Evolutionary conservation across 306 rosid genomes (phyloP), one percentile per base, ranked within the genome.

Genomic region (Delonix regia): DNA sequence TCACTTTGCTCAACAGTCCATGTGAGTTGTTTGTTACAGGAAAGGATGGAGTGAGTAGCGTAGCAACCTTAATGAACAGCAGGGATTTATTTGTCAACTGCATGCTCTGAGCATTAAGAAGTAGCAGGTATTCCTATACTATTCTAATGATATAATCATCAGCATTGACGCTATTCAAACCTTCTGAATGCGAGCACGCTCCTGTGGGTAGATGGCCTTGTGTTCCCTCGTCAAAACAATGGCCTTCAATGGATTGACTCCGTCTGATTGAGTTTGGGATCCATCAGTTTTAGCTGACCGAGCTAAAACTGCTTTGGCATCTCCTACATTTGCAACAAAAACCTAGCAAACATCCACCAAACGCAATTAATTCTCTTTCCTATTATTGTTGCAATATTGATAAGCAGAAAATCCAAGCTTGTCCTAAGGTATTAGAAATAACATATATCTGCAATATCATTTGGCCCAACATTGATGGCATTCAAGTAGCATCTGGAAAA

Each of bases 211-310:
- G 79, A 91, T 94, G 77, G 97, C 96, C 80, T 91, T 91, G 88
- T 91, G 98, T 75, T 94, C 98, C 78, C 96, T 91, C 0, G 97
- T 91, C 83, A 94, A 87, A 79, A 94, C 97, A 79, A 94, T 94
- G 81, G 96, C 97, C 84, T 90, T 94, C 82, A 90, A 80, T 3
- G 63, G 75, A 65, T 80, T 72, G 42, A 61, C 87, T 61, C 87
- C 87, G 73, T 85, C 82, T 13, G 92, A 69, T 69, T 76, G 73
- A 82, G 78, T 81, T 57, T 45, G 81, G 51, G 88, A 84, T 64
- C 84, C 89, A 79, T 86, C 87, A 69, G 55, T 21, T 34, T 81
- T 4, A 76, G 86, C 63, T 59, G 92, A 90, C 66, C 97, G 94
- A 76, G 91, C 98, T 64, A 94, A 87, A 74, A 94, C 94, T 28